Conservation (phyloP, 176 grass and related monocot genomes). For the Chloris gayana region DNA sequence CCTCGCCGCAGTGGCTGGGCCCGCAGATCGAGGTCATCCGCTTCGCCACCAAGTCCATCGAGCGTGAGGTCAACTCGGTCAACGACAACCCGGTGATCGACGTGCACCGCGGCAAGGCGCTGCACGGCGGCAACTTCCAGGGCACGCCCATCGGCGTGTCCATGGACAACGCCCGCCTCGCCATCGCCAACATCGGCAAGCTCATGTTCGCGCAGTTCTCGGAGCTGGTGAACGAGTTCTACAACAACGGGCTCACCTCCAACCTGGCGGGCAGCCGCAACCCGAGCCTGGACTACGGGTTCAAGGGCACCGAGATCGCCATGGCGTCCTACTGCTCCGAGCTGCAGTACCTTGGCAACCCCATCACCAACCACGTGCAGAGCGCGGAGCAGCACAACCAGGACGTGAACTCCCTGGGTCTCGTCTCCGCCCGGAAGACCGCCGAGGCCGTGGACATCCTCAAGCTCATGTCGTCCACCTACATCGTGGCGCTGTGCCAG, state of each 20-base stretch:
- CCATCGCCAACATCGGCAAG: constrained; percentile 89
- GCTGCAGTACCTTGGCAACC: constrained; percentile 91
- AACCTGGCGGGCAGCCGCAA: constrained; percentile 89
- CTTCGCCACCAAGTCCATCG: constrained; percentile 86
- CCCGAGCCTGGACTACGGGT: constrained; percentile 91
- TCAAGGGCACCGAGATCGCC: constrained; percentile 96
- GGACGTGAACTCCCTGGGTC: constrained; percentile 90
- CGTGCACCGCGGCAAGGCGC: constrained; percentile 77
- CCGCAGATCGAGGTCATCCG: constrained; percentile 95
- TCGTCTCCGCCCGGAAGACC: constrained; percentile 92
- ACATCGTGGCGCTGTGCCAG: constrained; percentile 81
- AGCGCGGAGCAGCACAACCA: constrained; percentile 99
- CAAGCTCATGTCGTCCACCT: constrained; percentile 90
- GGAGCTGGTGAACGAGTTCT: constrained; percentile 95
- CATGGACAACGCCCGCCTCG: constrained; percentile 95
- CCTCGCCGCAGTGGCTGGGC: constrained; percentile 95
- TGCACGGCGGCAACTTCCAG: constrained; percentile 96
- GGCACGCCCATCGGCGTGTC: constrained; percentile 93
- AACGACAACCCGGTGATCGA: constrained; percentile 98
- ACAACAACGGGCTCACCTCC: constrained; percentile 95
- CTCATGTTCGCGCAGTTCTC: constrained; percentile 99
- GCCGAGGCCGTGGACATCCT: constrained; percentile 88
- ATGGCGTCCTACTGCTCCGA: constrained; percentile 98
- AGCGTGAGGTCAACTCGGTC: constrained; percentile 98
- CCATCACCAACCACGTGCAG: constrained; percentile 95